Evolutionary conservation across 805 yeast species (phyloP).

Genomic region (Sugiyamaella americana): DNA sequence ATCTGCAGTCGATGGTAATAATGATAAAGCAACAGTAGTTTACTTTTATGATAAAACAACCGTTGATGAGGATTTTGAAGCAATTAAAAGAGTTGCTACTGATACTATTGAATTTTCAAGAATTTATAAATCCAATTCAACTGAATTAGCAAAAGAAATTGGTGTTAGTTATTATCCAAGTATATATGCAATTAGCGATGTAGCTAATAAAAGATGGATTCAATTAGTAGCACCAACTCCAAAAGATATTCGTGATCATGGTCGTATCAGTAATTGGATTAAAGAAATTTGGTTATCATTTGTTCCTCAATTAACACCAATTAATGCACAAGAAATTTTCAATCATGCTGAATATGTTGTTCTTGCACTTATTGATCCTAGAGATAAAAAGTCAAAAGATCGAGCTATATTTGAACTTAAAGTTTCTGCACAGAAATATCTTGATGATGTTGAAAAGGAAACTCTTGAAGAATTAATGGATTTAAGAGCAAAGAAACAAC

Average conservation of each 20-base stretch:
- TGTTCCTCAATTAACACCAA: constrained; percentile 34
- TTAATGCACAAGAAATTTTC: constrained; percentile 29
- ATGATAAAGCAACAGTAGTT: constrained; percentile 27
- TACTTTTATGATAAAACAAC: constrained; percentile 36
- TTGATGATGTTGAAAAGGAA: constrained; percentile 21
- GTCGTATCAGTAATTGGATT: constrained; percentile 28
- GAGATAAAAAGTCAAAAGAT: constrained; percentile 21
- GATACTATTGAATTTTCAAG: constrained; percentile 30
- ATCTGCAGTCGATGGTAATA: constrained; percentile 18
- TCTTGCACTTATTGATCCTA: constrained; percentile 29
- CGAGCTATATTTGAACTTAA: constrained; percentile 26
- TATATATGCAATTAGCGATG: constrained; percentile 25
- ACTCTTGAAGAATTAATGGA: constrained; percentile 23
- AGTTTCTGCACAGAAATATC: constrained; percentile 28
- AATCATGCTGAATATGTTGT: constrained; percentile 27
- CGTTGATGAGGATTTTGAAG: constrained; percentile 35
- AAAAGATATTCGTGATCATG: constrained; percentile 29
- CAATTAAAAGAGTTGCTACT: constrained; percentile 31
- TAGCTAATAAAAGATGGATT: constrained; percentile 17
- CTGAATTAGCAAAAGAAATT: constrained; percentile 25
- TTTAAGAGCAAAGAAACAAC: constrained; percentile 28
- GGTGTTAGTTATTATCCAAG: constrained; percentile 29
- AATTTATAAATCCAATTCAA: constrained; percentile 27
- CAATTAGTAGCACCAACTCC: constrained; percentile 29
- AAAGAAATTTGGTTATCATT: constrained; percentile 31